Conservation (phyloP, 2,329 filamentous ascomycete genomes). For the Emydomyces testavorans region DNA sequence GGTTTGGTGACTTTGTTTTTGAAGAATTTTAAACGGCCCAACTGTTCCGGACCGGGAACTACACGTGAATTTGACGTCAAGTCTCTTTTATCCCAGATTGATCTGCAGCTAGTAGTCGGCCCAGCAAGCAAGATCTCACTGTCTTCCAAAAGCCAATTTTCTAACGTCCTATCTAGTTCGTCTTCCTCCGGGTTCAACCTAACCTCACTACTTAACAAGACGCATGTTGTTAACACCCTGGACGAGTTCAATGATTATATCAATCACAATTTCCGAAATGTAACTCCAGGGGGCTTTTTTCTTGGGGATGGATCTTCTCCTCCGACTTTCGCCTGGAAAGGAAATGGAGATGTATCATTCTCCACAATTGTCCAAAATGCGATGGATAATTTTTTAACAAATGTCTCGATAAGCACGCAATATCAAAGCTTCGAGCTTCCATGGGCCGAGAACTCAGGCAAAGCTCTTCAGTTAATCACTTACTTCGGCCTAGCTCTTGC, state of each 20-base stretch:
- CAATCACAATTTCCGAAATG: slow-evolving; percentile 48
- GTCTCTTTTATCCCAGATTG: slow-evolving; percentile 23
- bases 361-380: slow-evolving; percentile 47
- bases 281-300: slow-evolving; percentile 72
- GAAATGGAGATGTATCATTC: slow-evolving; percentile 46
- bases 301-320: slow-evolving; percentile 49
- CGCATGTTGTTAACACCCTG: slow-evolving; percentile 46
- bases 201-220: slow-evolving; percentile 5
- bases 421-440: slow-evolving; percentile 68
- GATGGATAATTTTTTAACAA: slow-evolving; percentile 54
- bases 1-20: slow-evolving; percentile 70
- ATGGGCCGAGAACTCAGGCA: slow-evolving; percentile 55
- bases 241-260: slow-evolving; percentile 59
- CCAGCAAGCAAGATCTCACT: slow-evolving; percentile 25
- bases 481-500: slow-evolving; percentile 72
- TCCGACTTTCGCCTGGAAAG: slow-evolving; percentile 61
- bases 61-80: slow-evolving; percentile 14
- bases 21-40: slow-evolving; percentile 41
- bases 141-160: slow-evolving; percentile 19
- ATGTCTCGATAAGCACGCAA: slow-evolving; percentile 56
- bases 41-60: slow-evolving; percentile 43
- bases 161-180: slow-evolving; percentile 17
- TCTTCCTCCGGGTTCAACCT: slow-evolving; percentile 3
- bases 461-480: slow-evolving; percentile 64
- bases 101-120: slow-evolving; percentile 30